Conservation (phyloP, 1,284 basidiomycete genomes). For the Austroboletus novae-zelandiae region DNA sequence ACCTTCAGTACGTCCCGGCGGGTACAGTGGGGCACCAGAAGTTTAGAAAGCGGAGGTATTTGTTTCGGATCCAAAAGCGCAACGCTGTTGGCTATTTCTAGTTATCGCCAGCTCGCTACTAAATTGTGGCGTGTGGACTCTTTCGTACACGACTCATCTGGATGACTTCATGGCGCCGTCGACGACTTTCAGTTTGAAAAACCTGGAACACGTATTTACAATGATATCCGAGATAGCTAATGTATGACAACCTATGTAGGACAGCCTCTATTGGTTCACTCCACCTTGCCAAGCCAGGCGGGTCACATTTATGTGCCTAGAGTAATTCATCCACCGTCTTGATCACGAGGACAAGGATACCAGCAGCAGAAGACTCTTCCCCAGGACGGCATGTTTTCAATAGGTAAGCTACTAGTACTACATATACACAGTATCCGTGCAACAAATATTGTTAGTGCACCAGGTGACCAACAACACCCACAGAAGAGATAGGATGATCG, state of each 20-base stretch:
- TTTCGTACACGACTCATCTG: neutral
- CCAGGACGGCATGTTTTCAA: no score
- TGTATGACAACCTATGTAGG: no score
- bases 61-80: neutral
- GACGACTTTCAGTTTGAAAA: neutral
- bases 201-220: neutral
- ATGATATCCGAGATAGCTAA: neutral
- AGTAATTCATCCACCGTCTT: no score
- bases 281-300: no score
- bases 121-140: neutral
- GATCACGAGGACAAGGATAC: no score
- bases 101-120: neutral
- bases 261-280: no score
- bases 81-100: neutral
- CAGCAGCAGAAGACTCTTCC: no score
- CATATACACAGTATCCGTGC: neutral
- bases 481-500: conserved; percentile 42
- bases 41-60: conserved; percentile 12
- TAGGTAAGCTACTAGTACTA: no score
- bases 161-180: neutral
- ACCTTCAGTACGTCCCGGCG: conserved; percentile 11
- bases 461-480: conserved; percentile 62
- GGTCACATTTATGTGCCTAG: no score
- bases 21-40: conserved; percentile 28
- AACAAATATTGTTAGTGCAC: conserved; percentile 50